Conservation (phyloP, 345 rosid species). For the Mangifera indica region DNA sequence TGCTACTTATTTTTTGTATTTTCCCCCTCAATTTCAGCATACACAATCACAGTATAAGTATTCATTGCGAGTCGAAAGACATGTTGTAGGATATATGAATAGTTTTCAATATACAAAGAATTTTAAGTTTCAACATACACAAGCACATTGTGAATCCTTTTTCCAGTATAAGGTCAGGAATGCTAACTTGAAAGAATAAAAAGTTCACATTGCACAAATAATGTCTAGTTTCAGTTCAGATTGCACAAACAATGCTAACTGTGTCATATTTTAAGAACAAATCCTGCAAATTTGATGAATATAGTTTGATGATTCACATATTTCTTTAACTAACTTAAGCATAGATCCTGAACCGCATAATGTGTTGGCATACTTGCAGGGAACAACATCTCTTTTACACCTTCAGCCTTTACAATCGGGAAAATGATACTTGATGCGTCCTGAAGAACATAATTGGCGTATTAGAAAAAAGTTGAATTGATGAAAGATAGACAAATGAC, state of each 20-base stretch:
- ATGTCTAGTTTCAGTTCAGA: not conserved
- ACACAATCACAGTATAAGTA: not conserved
- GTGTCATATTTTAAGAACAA: not conserved
- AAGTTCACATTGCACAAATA: not conserved
- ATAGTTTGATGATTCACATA: too few species aligned
- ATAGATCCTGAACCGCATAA: not conserved
- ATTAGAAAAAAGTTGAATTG: too few species aligned
- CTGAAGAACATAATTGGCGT: not conserved
- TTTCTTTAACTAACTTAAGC: too few species aligned
- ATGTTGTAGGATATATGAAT: not conserved
- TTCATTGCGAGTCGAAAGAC: not conserved
- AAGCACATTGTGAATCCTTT: too few species aligned
- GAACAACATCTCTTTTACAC: conserved; percentile 9
- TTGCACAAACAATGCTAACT: not conserved
- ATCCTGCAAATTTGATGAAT: not conserved
- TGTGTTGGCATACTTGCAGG: not conserved
- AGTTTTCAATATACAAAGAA: too few species aligned
- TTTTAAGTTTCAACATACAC: too few species aligned
- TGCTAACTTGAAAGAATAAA: too few species aligned
- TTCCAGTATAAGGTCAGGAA: too few species aligned
- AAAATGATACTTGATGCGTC: not conserved
- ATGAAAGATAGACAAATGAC: not conserved
- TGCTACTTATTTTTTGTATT: not conserved
- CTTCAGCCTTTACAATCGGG: not conserved
- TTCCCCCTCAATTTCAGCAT: not conserved